Percentiles rank a stretch among this genome's conserved stretches.
These are phyloP conservation scores for Diaporthe ampelina DNA, from an alignment of 2,329 filamentous ascomycete genomes.

Conservation along the genomic window DNA sequence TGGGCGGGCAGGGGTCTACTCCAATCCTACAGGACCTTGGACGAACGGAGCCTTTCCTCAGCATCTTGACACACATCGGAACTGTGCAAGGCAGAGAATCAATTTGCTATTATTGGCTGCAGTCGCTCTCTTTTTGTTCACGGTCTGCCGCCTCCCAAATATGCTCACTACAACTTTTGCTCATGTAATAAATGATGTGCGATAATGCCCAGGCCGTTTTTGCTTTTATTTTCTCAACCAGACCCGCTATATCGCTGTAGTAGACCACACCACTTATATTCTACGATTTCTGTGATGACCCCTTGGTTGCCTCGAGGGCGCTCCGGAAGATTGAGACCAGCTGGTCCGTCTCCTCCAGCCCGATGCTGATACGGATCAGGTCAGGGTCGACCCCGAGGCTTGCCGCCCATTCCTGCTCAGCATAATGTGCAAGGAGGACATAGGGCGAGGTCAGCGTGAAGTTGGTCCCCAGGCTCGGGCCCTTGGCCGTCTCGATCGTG, in stretches of 20 bases:
- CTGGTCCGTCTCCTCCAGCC: conserved; percentile 82
- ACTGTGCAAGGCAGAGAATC: not conserved
- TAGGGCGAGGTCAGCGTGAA: conserved; percentile 95
- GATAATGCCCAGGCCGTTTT: not conserved
- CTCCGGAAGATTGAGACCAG: conserved; percentile 74
- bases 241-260: not conserved
- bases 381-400: conserved; percentile 85
- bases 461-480: conserved; percentile 95
- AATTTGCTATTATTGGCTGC: too few relatives aligned
- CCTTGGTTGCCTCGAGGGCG: conserved; percentile 75
- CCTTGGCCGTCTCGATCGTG: conserved; percentile 87
- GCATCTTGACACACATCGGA: not conserved
- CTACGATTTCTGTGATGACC: conserved; percentile 15
- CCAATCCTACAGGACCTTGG: not conserved
- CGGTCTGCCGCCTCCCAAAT: not conserved
- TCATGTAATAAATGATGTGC: not conserved
- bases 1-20: not conserved
- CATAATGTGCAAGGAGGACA: conserved; percentile 90
- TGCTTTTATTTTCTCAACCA: not conserved
- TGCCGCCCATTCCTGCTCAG: conserved; percentile 91
- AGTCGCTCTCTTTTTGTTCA: not conserved
- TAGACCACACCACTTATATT: not conserved
- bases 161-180: not conserved
- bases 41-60: not conserved
- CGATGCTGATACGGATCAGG: conserved; percentile 89